These are phyloP conservation scores for Phlyctochytrium arcticum DNA, from an alignment of 192 early-diverging fungal species.

Conservation along the genomic window DNA sequence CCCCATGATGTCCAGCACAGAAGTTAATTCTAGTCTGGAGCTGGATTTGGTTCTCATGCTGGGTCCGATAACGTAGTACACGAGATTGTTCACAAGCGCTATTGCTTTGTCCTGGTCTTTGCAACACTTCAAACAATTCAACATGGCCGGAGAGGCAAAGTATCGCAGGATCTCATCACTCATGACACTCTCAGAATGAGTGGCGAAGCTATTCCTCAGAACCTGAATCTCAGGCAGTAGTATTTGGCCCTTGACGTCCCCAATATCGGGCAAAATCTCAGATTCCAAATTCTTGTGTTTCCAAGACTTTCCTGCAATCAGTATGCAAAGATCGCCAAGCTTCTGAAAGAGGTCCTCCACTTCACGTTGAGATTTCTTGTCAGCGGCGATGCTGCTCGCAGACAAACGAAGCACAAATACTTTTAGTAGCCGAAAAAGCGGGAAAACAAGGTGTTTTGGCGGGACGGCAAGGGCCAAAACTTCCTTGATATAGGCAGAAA, in stretches of 20 bases:
- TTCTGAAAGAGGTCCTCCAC: conserved; percentile 40
- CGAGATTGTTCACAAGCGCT: conserved; percentile 60
- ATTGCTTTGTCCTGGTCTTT: conserved; percentile 72
- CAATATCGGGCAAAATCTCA: no score
- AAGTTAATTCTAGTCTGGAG: not conserved
- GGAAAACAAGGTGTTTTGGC: conserved; percentile 59
- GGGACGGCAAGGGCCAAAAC: conserved; percentile 50
- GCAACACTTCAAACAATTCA: no score
- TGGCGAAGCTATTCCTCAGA: no score
- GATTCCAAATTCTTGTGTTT: no score
- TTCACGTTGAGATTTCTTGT: no score
- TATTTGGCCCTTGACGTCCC: no score
- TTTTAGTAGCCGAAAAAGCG: conserved; percentile 42
- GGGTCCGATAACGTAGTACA: conserved; percentile 78
- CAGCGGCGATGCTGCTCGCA: no score
- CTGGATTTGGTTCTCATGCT: conserved; percentile 49
- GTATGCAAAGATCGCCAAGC: conserved; percentile 63
- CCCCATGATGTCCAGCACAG: conserved; percentile 54
- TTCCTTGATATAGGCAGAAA: conserved; percentile 58
- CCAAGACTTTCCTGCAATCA: conserved; percentile 70
- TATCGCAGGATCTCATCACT: no score
- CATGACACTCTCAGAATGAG: no score
- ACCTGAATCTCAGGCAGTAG: no score
- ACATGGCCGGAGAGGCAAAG: no score
- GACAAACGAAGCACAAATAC: no score